Evolutionary conservation across 176 grass and related monocot genomes (phyloP), one percentile per base, ranked within the genome.

Genomic region (Rhynchospora breviuscula): DNA sequence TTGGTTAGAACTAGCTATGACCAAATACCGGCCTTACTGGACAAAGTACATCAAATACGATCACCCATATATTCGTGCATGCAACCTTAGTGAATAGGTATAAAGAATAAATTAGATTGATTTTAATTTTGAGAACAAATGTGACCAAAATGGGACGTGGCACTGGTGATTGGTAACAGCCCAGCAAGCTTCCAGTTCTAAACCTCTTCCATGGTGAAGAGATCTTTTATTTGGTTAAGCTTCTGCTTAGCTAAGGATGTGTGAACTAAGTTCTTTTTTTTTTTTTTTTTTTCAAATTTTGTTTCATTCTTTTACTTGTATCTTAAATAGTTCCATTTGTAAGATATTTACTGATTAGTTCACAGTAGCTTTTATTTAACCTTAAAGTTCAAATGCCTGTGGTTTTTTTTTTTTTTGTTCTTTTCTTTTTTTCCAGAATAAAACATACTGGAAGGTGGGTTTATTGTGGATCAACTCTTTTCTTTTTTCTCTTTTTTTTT

Each of bases 1-100:
- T 85, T 99, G 97, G 97, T 75, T 99, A 87, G 97, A 99, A 87
- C 83, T 99, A 68, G 93, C 97, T 64, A 96, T 99, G 97, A 93
- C 89, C 6, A 99, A 90, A 57, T 99, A 99, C 78, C 83, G 93
- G 43, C 91, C 88, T 35, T 96, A 99, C 60, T 99, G 97, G 97
- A 96, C 93, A 11, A 99, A 88, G 83, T 96, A 93, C 79, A 99
- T 99, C 57, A 99, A 99, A 81, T 99, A 95, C 69, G 91, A 93
- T 80, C 93, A 99, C 52, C 96, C 88, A 70, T 95, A 95, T 84
- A 88, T 99, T 77, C 88, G 83, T 15, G 89, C 91, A 40, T 95
- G 96, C 93, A 90, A 93, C 83, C 61, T 93, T 82, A 95, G 91
- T 81, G 89, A 99, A 78, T 96, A 93, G 91, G 60, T 59, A 79